Evolutionary conservation across 2,329 filamentous ascomycete genomes (phyloP).

Genomic region (Orbilia oligospora): DNA sequence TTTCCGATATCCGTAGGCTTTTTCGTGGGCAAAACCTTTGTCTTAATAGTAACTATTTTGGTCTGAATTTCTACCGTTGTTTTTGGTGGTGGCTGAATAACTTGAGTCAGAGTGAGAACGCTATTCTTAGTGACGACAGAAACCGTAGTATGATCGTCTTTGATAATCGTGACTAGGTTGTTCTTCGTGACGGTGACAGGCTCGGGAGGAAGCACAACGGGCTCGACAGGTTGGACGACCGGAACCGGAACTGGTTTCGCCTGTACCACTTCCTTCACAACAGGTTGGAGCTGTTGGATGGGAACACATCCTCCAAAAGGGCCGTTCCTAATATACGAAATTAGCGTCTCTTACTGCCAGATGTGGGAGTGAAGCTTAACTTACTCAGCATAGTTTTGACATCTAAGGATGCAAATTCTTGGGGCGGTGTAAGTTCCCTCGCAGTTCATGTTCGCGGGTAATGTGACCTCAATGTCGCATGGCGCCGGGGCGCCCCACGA

Average conservation of each 20-base stretch:
- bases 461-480: not conserved
- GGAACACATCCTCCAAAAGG: slow-evolving; percentile 8
- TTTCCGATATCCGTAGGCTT: not conserved
- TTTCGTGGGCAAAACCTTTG: not conserved
- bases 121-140: not conserved
- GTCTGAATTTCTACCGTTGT: not conserved
- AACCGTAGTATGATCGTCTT: not conserved
- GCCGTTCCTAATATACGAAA: slow-evolving; percentile 1
- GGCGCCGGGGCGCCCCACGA: not conserved
- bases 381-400: slow-evolving; percentile 18
- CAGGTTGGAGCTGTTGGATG: slow-evolving; percentile 2
- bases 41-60: not conserved
- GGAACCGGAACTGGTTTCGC: slow-evolving; percentile 4
- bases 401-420: slow-evolving; percentile 17
- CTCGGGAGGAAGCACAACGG: slow-evolving; percentile 8
- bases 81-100: not conserved
- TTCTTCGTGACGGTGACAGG: not conserved
- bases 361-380: not conserved
- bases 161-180: not conserved
- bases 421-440: not conserved
- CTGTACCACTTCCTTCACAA: not conserved
- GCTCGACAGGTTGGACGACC: slow-evolving; percentile 5
- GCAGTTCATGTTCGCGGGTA: slow-evolving; percentile 18
- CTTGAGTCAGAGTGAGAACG: slow-evolving; percentile 2
- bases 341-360: not conserved